phyloP scores from a whole-genome alignment of 441 rosid genomes.

The Jatropha multifida region DNA sequence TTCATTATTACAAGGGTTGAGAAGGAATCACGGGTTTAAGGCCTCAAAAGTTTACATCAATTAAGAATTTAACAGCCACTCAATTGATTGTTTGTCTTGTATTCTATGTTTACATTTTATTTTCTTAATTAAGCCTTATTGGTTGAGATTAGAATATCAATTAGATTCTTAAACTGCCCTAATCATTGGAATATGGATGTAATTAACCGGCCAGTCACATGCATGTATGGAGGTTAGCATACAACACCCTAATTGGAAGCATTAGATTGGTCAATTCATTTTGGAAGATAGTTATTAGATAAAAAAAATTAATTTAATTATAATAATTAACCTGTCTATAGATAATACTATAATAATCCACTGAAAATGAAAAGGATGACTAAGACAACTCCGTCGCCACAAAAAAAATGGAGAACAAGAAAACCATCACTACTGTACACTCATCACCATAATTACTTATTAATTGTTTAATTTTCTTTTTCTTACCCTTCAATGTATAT shows the following conservation, averaged over 20 bases:
- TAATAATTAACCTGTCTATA: background rate
- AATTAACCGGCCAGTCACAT: conserved; percentile 15
- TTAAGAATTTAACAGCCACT: background rate
- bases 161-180: conserved; percentile 17
- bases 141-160: conserved; percentile 25
- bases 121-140: conserved; percentile 1
- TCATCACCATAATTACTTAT: conserved; percentile 4
- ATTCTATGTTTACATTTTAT: background rate
- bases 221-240: conserved; percentile 28
- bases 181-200: conserved; percentile 30
- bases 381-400: conserved; percentile 13
- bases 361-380: conserved; percentile 22
- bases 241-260: conserved; percentile 22
- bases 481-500: background rate
- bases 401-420: background rate
- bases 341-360: background rate
- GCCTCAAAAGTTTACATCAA: too few relatives aligned
- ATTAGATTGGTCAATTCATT: background rate
- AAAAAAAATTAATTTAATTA: conserved; percentile 6
- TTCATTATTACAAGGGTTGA: too few relatives aligned
- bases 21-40: too few relatives aligned
- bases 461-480: background rate
- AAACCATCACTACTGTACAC: conserved; percentile 18
- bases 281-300: conserved; percentile 24
- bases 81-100: background rate